Conservation (phyloP, 1,139 yeast species). For the Debaryomycetaceae sp. region DNA sequence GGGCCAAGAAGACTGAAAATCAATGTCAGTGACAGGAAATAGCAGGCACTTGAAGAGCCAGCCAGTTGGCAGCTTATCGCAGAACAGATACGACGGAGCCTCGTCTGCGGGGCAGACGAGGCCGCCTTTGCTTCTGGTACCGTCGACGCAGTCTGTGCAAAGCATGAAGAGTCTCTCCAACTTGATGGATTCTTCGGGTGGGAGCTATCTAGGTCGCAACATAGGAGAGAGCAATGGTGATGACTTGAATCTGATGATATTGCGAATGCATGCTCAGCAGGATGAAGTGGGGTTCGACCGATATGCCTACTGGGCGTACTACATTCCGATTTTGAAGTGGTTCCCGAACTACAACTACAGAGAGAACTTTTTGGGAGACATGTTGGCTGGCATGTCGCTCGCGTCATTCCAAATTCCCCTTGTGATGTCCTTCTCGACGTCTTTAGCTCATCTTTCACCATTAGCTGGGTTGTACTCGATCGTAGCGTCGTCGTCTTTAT, state of each 20-base stretch:
- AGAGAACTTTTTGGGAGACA: conserved; percentile 21
- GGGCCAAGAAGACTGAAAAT: not conserved
- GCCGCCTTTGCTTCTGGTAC: conserved; percentile 25
- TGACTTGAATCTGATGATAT: not conserved
- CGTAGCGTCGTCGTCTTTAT: conserved; percentile 23
- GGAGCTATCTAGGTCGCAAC: conserved; percentile 9
- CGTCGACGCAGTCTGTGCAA: conserved; percentile 22
- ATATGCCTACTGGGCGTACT: conserved; percentile 28
- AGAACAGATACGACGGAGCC: not conserved
- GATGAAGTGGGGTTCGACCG: conserved; percentile 12
- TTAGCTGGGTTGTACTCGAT: conserved; percentile 28
- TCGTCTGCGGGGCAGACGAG: conserved; percentile 7
- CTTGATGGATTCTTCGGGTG: conserved; percentile 17
- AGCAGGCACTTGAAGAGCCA: not conserved
- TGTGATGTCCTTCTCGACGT: conserved; percentile 33
- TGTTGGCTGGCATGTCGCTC: conserved; percentile 30
- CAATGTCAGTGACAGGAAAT: not conserved
- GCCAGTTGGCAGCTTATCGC: not conserved
- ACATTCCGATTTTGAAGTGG: conserved; percentile 32
- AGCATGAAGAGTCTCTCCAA: conserved; percentile 14
- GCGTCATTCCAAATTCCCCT: conserved; percentile 35
- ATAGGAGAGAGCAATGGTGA: conserved; percentile 1
- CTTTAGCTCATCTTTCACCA: conserved; percentile 32
- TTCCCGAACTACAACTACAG: conserved; percentile 21
- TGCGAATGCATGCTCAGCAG: not conserved